Evolutionary conservation across 495 filamentous ascomycete genomes (phyloP).

Genomic region (Penicillium maclennaniae): DNA sequence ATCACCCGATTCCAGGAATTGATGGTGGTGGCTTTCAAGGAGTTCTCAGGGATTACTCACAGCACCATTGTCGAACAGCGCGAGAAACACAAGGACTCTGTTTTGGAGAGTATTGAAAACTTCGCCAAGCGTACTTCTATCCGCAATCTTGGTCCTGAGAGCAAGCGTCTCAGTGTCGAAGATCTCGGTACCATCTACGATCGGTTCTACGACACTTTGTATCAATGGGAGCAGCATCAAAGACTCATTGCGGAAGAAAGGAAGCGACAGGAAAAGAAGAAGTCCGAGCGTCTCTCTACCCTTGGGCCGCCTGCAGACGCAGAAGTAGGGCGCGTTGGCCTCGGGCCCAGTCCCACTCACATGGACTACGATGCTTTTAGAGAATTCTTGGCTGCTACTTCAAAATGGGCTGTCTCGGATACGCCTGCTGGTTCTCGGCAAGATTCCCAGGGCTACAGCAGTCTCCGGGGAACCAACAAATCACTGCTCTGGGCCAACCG

Average conservation of each 20-base stretch:
- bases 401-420: slow-evolving; percentile 89
- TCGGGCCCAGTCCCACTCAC: slow-evolving; percentile 79
- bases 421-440: slow-evolving; percentile 57
- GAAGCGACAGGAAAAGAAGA: slow-evolving; percentile 55
- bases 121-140: slow-evolving; percentile 97
- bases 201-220: slow-evolving; percentile 83
- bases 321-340: slow-evolving; percentile 72
- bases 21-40: slow-evolving; percentile 98
- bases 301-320: slow-evolving; percentile 37
- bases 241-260: slow-evolving; percentile 70
- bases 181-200: slow-evolving; percentile 90
- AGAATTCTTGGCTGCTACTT: slow-evolving; percentile 83
- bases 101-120: slow-evolving; percentile 89
- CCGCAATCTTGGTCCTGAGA: slow-evolving; percentile 90
- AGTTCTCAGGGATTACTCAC: slow-evolving; percentile 93
- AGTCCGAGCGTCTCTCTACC: slow-evolving; percentile 45
- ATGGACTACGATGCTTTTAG: slow-evolving; percentile 98
- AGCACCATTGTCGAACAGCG: slow-evolving; percentile 85
- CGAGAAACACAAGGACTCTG: slow-evolving; percentile 84
- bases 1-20: slow-evolving; percentile 96
- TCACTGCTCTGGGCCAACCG: slow-evolving; percentile 70
- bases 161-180: slow-evolving; percentile 78
- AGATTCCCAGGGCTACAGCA: slow-evolving; percentile 51
- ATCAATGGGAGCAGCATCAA: slow-evolving; percentile 82
- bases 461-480: slow-evolving; percentile 41